Evolutionary conservation across 805 yeast species (phyloP), one percentile per base, ranked within the genome.

Genomic region (Nematodospora valgi): DNA sequence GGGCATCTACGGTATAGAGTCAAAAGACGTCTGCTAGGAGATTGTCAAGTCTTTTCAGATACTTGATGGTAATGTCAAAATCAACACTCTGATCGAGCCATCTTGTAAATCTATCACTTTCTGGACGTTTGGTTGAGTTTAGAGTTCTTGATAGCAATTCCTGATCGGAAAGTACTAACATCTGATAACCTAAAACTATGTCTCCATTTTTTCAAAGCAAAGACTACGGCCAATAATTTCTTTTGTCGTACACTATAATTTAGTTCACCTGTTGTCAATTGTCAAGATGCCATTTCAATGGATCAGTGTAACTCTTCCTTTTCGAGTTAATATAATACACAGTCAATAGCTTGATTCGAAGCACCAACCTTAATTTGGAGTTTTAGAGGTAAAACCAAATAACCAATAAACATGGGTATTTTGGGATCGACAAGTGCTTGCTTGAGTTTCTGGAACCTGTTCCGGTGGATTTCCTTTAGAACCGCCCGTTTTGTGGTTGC

Each of bases 11-110:
- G n/a, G n/a, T n/a, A n/a, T n/a, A n/a, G n/a, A n/a, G n/a, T n/a
- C n/a, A n/a, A n/a, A 32, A 25, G 10, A 25, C 30, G 14, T 32
- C 35, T n/a, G 30, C 35, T 5, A 32, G 12, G 7, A 32, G 18
- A 32, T 32, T 32, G n/a, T 32, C 30, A 4, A 15, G 17, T 9
- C 35, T 29, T 9, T 15, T 17, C 4, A 21, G 35, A 14, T 32
- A 32, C 6, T 11, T 12, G 10, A 32, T 17, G 3, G 11, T 23
- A 2, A 32, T 17, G 21, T 32, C 30, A 18, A 32, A 32, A 14
- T 32, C 29, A 11, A 5, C 8, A 6, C 24, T 13, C 2, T 14
- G 14, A 8, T 24, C 20, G n/a, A 32, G 19, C 35, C 35, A 32
- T 1, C 35, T 16, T 4, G 27, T 32, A 14, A 32, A 11, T 5